Conservation (phyloP, 352 stramenopile genomes). For the Albugo candida region DNA sequence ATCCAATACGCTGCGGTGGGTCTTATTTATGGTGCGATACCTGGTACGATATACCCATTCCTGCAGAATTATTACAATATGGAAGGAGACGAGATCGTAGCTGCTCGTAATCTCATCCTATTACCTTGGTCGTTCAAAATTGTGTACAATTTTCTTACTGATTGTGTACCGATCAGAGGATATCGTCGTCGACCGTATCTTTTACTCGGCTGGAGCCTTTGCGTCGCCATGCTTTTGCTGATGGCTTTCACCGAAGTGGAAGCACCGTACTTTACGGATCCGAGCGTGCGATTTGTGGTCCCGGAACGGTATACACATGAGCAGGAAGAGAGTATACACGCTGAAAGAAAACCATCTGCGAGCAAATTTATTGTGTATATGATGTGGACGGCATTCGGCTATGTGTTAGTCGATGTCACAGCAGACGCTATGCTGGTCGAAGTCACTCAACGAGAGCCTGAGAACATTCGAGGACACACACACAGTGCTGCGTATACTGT, state of each 20-base stretch:
- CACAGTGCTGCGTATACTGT: constrained; percentile 29
- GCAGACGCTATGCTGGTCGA: constrained; percentile 35
- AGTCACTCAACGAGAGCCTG: constrained; percentile 25
- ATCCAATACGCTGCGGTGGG: constrained; percentile 25
- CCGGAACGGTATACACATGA: constrained; percentile 8
- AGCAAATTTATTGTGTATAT: constrained; percentile 23
- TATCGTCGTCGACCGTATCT: constrained; percentile 35
- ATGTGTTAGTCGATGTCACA: constrained; percentile 23
- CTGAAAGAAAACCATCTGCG: constrained; percentile 10
- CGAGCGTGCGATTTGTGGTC: constrained; percentile 5
- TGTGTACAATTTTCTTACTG: constrained; percentile 27
- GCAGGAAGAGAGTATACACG: constrained; percentile 8
- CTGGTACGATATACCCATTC: constrained; percentile 23
- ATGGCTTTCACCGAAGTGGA: constrained; percentile 21
- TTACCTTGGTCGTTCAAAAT: constrained; percentile 38
- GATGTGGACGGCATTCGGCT: constrained; percentile 24
- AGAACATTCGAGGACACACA: constrained; percentile 19
- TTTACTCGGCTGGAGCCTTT: constrained; percentile 24
- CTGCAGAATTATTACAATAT: constrained; percentile 29
- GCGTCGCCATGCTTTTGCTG: constrained; percentile 19
- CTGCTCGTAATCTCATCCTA: constrained; percentile 17
- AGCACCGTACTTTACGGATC: constrained; percentile 14
- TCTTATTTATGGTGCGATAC: constrained; percentile 20
- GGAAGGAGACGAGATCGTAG: constrained; percentile 18
- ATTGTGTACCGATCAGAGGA: constrained; percentile 25